Conservation (phyloP, 2,329 filamentous ascomycete species). For the Colletotrichum sp. region DNA sequence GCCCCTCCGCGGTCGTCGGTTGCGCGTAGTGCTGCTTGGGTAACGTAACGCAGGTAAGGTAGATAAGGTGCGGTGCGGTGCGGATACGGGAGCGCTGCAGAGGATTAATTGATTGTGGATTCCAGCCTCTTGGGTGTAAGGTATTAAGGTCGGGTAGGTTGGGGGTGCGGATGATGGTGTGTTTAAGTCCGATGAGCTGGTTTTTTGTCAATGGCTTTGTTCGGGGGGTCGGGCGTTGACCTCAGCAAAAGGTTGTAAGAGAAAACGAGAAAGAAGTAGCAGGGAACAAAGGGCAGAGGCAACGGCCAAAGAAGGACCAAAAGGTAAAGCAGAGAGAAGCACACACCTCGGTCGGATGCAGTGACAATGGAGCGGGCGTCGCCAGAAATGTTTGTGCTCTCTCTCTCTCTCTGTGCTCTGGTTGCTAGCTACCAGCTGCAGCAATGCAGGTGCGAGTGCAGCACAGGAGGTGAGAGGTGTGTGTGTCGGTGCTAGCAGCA, state of each 20-base stretch:
- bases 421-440: neutral
- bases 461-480: neutral
- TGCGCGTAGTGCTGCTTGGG: neutral
- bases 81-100: neutral
- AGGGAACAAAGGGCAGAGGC: neutral
- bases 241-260: neutral
- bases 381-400: neutral
- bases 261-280: neutral
- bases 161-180: neutral
- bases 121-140: neutral
- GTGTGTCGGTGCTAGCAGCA: neutral
- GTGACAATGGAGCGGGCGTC: neutral
- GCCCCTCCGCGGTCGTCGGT: neutral
- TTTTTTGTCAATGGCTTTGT: neutral
- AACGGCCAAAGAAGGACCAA: neutral
- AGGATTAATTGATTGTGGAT: neutral
- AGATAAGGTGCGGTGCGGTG: neutral
- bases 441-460: neutral
- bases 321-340: neutral
- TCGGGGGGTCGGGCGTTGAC: neutral
- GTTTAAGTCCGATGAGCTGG: slow-evolving; percentile 6
- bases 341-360: neutral
- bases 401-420: neutral
- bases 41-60: neutral
- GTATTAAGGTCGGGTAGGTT: neutral